Percentiles rank a stretch among this genome's conserved stretches.
These are phyloP conservation scores for Coprinellus aureogranulatus DNA, from an alignment of 768 basidiomycete genomes.

Conservation along the genomic window DNA sequence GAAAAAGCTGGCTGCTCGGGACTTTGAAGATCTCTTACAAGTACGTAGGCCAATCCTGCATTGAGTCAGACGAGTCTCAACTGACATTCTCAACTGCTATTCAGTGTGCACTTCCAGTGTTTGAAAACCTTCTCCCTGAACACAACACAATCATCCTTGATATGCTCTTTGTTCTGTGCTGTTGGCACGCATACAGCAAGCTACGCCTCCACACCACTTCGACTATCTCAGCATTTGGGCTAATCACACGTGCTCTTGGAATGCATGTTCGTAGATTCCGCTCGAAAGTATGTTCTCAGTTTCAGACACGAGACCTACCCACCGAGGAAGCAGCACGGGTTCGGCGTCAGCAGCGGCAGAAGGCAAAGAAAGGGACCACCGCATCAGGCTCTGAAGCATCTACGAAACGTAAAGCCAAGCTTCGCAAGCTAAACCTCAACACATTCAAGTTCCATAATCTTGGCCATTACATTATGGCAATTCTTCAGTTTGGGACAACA, in stretches of 20 bases:
- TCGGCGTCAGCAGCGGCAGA: background rate
- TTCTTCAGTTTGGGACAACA: slow-evolving; percentile 6
- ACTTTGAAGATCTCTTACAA: slow-evolving; percentile 45
- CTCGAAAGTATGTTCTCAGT: slow-evolving; percentile 14
- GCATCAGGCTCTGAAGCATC: slow-evolving; percentile 25
- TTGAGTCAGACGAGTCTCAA: too few species aligned
- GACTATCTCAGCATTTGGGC: slow-evolving; percentile 25
- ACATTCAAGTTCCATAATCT: slow-evolving; percentile 20
- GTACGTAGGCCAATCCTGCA: slow-evolving; percentile 17
- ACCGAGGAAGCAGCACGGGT: background rate
- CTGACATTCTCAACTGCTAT: slow-evolving; percentile 8
- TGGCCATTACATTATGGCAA: background rate
- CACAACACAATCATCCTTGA: slow-evolving; percentile 25
- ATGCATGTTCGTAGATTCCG: slow-evolving; percentile 22
- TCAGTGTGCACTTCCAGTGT: slow-evolving; percentile 31
- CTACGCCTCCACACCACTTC: slow-evolving; percentile 34
- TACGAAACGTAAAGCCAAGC: background rate
- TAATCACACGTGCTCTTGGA: slow-evolving; percentile 27
- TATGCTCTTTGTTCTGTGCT: slow-evolving; percentile 27
- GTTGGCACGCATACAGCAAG: slow-evolving; percentile 39
- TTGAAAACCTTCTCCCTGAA: slow-evolving; percentile 34
- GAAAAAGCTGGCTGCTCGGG: slow-evolving; percentile 33
- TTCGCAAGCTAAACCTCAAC: slow-evolving; percentile 12
- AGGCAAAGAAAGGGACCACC: background rate
- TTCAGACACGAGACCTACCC: slow-evolving; percentile 17